phyloP scores from a whole-genome alignment of 1,284 basidiomycete species.

The Cryptococcus neoformans region DNA sequence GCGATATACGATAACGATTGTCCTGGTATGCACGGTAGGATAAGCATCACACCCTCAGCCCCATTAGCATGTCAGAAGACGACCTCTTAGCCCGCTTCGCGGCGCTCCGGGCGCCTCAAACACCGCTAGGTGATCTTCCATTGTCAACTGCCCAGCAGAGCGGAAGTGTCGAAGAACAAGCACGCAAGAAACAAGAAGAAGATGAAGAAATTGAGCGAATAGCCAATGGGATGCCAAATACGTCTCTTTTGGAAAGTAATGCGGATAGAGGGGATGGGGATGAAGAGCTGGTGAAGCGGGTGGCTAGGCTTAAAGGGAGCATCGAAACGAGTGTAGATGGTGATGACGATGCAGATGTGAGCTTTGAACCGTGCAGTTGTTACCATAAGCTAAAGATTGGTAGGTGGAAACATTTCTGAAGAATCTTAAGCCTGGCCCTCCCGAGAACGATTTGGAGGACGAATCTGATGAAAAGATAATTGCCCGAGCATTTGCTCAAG shows the following conservation, averaged over 20 bases:
- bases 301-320: constrained; percentile 14
- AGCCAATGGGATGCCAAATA: constrained; percentile 15
- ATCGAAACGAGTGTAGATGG: not conserved
- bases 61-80: constrained; percentile 18
- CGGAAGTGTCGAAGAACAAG: not conserved
- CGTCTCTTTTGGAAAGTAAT: not conserved
- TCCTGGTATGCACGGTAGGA: too few relatives aligned
- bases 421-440: not conserved
- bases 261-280: constrained; percentile 9
- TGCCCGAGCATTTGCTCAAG: constrained; percentile 6
- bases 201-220: constrained; percentile 19
- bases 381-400: not conserved
- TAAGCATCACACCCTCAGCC: too few relatives aligned
- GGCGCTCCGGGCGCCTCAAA: constrained; percentile 18
- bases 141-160: not conserved
- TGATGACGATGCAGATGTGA: constrained; percentile 8
- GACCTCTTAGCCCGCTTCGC: constrained; percentile 21
- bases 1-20: too few relatives aligned
- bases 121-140: not conserved
- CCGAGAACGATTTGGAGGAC: not conserved
- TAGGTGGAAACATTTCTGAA: constrained; percentile 16
- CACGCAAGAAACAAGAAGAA: not conserved
- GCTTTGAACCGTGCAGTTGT: not conserved
- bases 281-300: constrained; percentile 15
- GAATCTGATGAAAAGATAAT: not conserved